phyloP scores from a whole-genome alignment of 2,329 filamentous ascomycete genomes.

The Fusarium coffeatum region DNA sequence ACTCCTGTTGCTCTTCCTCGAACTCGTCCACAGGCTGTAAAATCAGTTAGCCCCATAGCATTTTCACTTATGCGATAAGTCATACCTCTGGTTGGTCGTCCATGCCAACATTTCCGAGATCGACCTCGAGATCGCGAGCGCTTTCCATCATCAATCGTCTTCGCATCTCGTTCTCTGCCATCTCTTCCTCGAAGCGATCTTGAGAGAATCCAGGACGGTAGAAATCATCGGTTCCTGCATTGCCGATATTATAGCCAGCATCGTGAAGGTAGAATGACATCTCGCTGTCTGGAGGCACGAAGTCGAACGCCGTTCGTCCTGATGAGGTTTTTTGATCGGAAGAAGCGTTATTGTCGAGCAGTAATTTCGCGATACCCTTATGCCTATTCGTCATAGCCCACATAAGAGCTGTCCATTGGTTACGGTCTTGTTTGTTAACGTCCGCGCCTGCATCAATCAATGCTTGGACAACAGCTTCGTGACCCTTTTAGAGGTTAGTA shows the following conservation, averaged over 20 bases:
- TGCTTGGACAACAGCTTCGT: constrained; percentile 86
- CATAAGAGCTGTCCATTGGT: constrained; percentile 98
- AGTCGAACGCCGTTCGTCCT: constrained; percentile 94
- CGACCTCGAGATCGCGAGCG: constrained; percentile 94
- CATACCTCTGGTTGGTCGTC: constrained; percentile 93
- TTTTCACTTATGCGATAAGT: background rate
- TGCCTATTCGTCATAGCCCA: constrained; percentile 99
- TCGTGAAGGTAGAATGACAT: constrained; percentile 96
- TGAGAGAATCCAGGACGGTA: constrained; percentile 93
- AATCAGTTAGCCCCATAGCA: background rate
- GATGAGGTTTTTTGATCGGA: constrained; percentile 94
- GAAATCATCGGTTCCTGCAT: constrained; percentile 86
- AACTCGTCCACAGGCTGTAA: constrained; percentile 78
- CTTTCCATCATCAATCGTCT: constrained; percentile 99
- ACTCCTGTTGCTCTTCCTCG: constrained; percentile 90
- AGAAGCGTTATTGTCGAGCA: constrained; percentile 94
- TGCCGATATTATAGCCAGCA: constrained; percentile 91
- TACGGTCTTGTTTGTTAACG: constrained; percentile 93
- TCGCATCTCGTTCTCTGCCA: constrained; percentile 96
- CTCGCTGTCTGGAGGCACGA: constrained; percentile 93
- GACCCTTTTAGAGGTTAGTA: constrained; percentile 67
- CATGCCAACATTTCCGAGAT: constrained; percentile 92
- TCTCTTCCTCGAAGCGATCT: constrained; percentile 94
- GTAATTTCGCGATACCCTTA: constrained; percentile 91
- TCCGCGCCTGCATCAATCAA: constrained; percentile 87